phyloP scores from a whole-genome alignment of 106 monocot species.

The Vanilla planifolia region DNA sequence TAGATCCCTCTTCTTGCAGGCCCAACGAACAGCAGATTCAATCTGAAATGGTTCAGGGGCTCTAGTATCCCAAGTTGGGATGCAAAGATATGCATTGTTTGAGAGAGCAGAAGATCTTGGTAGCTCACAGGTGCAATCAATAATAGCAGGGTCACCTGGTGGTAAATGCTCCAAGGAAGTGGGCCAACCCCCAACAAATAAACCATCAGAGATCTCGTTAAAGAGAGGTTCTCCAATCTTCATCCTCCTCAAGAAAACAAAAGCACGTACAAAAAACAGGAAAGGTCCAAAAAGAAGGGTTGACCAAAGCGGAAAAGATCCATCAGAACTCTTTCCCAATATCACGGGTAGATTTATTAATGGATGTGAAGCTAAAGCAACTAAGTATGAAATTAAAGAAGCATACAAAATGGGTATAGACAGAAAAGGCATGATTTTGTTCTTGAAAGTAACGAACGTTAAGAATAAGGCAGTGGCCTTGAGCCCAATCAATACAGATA shows the following conservation, averaged over 20 bases:
- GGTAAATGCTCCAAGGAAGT: conserved; percentile 57
- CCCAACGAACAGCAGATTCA: conserved; percentile 87
- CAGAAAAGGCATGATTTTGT: conserved; percentile 22
- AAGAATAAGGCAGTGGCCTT: conserved; percentile 52
- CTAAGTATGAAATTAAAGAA: conserved; percentile 53
- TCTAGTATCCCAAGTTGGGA: conserved; percentile 91
- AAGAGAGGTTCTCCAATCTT: conserved; percentile 56
- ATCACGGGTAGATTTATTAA: conserved; percentile 67
- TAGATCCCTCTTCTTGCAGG: conserved; percentile 53
- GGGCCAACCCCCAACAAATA: conserved; percentile 93
- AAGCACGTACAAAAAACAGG: conserved; percentile 45
- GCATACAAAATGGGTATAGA: conserved; percentile 44
- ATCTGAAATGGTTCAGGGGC: conserved; percentile 63
- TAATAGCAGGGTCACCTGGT: conserved; percentile 67
- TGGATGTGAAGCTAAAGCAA: conserved; percentile 77
- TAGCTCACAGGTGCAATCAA: conserved; percentile 98
- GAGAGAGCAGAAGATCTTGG: conserved; percentile 49
- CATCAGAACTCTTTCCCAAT: conserved; percentile 73
- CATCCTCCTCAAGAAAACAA: conserved; percentile 58
- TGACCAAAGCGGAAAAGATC: conserved; percentile 80
- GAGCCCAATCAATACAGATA: conserved; percentile 63
- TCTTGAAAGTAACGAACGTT: conserved; percentile 27
- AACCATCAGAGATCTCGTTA: conserved; percentile 60
- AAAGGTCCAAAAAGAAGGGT: conserved; percentile 63
- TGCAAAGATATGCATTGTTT: conserved; percentile 55